These are phyloP conservation scores for Tricholoma flavovirens DNA, from an alignment of 768 basidiomycete genomes.

Conservation along the genomic window DNA sequence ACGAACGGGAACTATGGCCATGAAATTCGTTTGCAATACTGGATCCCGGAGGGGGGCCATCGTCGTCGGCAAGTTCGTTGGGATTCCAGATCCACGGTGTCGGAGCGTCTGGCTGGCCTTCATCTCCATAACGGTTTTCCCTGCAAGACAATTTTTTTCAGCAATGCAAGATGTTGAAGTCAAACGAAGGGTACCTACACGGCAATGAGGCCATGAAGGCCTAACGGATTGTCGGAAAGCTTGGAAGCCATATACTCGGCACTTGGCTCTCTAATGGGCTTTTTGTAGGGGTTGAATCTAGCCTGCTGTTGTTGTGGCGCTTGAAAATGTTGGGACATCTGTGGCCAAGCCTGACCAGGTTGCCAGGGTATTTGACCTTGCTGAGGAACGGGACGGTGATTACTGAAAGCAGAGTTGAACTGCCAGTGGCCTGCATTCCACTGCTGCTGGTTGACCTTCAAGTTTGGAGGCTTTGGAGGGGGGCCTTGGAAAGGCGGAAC, in stretches of 20 bases:
- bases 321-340: conserved; percentile 20
- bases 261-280: conserved; percentile 52
- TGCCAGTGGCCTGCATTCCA: conserved; percentile 54
- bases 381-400: conserved; percentile 19
- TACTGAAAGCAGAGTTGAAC: conserved; percentile 38
- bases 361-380: conserved; percentile 29
- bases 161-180: background rate
- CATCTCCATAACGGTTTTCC: conserved; percentile 26
- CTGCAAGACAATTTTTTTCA: conserved; percentile 15
- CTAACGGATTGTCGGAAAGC: conserved; percentile 58
- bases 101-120: conserved; percentile 13
- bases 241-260: conserved; percentile 58
- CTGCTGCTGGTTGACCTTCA: conserved; percentile 36
- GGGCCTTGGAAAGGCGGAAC: conserved; percentile 41
- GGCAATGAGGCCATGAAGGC: conserved; percentile 59
- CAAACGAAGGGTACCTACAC: conserved; percentile 36
- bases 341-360: conserved; percentile 34
- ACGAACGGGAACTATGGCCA: conserved; percentile 7
- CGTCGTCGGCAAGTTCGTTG: conserved; percentile 32
- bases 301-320: conserved; percentile 17
- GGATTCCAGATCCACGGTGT: conserved; percentile 80
- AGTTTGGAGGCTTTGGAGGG: conserved; percentile 52
- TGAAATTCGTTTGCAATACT: conserved; percentile 13
- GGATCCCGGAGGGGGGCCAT: conserved; percentile 10
- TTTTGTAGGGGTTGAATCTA: conserved; percentile 57